Percentiles rank a stretch among this genome's conserved stretches.
Evolutionary conservation across 2,329 filamentous ascomycete species (phyloP).

Genomic region (Podosphaera fusca): DNA sequence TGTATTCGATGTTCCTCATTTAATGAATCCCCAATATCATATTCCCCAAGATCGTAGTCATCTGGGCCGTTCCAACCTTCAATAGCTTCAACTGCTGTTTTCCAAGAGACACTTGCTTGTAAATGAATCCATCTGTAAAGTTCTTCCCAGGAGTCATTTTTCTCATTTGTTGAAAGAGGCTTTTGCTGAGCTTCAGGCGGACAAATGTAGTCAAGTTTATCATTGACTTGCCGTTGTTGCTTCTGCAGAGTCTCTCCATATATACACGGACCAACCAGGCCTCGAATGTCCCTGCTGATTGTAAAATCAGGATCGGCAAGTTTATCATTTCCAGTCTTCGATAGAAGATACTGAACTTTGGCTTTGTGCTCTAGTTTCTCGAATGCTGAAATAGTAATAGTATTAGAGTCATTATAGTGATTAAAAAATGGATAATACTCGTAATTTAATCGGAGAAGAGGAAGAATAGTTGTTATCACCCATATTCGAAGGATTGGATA

Average conservation of each 20-base stretch:
- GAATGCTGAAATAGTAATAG: constrained; percentile 37
- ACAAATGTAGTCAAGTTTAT: constrained; percentile 4
- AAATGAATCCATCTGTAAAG: constrained; percentile 42
- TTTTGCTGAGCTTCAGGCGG: constrained; percentile 8
- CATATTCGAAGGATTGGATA: constrained; percentile 39
- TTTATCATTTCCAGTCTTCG: constrained; percentile 22
- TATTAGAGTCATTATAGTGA: constrained; percentile 11
- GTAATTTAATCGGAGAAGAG: constrained; percentile 42
- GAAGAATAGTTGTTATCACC: constrained; percentile 45
- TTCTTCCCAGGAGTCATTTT: constrained; percentile 42
- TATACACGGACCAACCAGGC: constrained; percentile 51
- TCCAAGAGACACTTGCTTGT: constrained; percentile 36
- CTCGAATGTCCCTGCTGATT: constrained; percentile 40
- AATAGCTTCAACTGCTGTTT: constrained; percentile 35
- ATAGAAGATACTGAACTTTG: constrained; percentile 38
- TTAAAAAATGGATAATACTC: constrained; percentile 35
- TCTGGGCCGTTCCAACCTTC: constrained; percentile 51
- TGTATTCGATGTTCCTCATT: constrained; percentile 34
- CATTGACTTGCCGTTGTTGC: constrained; percentile 13
- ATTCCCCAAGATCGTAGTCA: constrained; percentile 45
- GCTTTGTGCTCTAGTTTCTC: constrained; percentile 32
- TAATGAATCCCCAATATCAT: constrained; percentile 28
- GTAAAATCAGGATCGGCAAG: constrained; percentile 11
- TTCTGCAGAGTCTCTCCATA: constrained; percentile 31
- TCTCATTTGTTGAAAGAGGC: constrained; percentile 10